Base-by-base conservation (phyloP, 2,329 filamentous ascomycete species). In the Lecanicillium sp. region DNA sequence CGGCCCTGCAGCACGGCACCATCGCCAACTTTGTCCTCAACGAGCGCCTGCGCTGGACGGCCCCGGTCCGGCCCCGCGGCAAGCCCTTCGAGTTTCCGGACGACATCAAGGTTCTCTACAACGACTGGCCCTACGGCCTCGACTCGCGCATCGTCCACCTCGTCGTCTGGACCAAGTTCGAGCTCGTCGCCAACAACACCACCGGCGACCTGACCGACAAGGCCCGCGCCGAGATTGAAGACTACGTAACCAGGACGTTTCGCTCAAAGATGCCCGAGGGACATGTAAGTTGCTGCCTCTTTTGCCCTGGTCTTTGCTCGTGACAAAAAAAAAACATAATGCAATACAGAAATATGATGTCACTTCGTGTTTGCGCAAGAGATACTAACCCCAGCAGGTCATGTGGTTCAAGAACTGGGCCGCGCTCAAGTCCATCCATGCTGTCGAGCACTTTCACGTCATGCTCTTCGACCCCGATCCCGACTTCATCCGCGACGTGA, bases 121-220 rank as follows among this genome's bases (percentile, higher is more conserved):
- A 97, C 61, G 90, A 97, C 73, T 96, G 90, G 87, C 91, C 91
- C 1, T 97, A 96, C 60, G 90, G 88, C 0, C 74, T 96, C 45
- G 88, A 93, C 57, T 61, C 71, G 39, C 74, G 78, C 44, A 90
- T 95, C 54, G 78, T 87, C 14, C 91, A 96, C 62, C 72, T 96
- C 3, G 87, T 95, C 5, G 81, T 95, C 11, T 97, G 91, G 91
- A 93, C 87, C 40, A 95, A 95, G 66, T 95, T 95, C 60, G 74
- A 78, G 40, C 71, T 96, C 20, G 75, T 81, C 45, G 86, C 90
- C 49, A 83, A 93, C 57, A 65, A 68, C 4, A 59, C 49, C 70
- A 78, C 81, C 0, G 84, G 79, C 12, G 81, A 89, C 54, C 67
- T 94, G 61, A 88, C 84, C 1, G 72, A 78, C 3, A 65, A 73